Evolutionary conservation across 2,329 filamentous ascomycete genomes (phyloP).

Genomic region (Colletotrichum aenigma): DNA sequence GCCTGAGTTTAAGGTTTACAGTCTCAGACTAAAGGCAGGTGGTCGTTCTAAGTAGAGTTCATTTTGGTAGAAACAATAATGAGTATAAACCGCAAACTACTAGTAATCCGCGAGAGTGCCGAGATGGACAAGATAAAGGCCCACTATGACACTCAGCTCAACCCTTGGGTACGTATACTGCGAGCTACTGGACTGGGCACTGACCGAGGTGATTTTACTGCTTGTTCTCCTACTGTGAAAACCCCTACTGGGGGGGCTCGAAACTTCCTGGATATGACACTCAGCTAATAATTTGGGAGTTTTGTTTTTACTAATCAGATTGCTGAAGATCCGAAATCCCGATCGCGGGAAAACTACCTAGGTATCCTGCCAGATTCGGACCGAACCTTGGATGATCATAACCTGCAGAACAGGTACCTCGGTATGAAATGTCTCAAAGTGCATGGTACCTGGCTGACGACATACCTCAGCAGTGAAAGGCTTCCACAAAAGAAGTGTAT

Average conservation of each 20-base stretch:
- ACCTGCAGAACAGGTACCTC: not conserved
- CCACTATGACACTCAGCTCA: no score
- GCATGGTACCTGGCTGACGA: not conserved
- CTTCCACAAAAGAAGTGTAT: not conserved
- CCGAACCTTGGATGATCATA: accelerated
- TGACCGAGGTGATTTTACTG: no score
- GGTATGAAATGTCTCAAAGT: accelerated
- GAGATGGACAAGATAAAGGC: not conserved
- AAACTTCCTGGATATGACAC: no score
- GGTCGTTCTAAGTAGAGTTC: not conserved
- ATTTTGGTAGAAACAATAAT: not conserved
- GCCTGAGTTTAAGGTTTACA: not conserved
- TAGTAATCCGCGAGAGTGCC: not conserved
- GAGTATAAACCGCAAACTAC: no score
- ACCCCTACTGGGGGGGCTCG: no score
- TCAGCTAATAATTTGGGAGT: no score
- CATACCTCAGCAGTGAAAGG: not conserved
- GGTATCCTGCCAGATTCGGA: not conserved
- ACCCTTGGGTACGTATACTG: no score
- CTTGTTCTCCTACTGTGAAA: no score
- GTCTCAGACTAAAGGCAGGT: not conserved
- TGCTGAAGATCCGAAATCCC: no score
- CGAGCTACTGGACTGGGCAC: no score
- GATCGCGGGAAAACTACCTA: not conserved
- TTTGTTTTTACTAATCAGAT: no score